Percentiles rank a stretch among this genome's conserved stretches.
Conservation (phyloP, 2,329 filamentous ascomycete genomes). For the Aspergillus floridensis region DNA sequence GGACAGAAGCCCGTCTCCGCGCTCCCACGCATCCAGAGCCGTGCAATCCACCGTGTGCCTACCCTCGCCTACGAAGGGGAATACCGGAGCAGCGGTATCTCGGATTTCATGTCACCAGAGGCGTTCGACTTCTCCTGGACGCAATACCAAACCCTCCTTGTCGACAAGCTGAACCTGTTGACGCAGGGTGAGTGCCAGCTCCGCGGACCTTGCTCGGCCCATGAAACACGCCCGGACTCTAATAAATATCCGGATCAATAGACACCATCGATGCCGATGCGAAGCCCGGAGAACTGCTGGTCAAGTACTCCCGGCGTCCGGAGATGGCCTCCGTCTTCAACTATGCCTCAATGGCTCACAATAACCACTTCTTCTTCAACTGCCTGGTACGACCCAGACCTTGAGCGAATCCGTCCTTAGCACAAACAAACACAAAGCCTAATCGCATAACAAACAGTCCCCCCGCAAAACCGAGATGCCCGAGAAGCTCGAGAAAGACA, state of each 20-base stretch:
- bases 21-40: constrained; percentile 37
- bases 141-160: constrained; percentile 72
- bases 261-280: constrained; percentile 63
- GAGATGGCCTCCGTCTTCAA: constrained; percentile 81
- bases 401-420: neutral
- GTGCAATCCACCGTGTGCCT: constrained; percentile 48
- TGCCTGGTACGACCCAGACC: constrained; percentile 37
- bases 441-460: constrained; percentile 25
- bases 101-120: constrained; percentile 66
- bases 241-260: constrained; percentile 32
- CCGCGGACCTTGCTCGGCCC: neutral
- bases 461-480: constrained; percentile 54
- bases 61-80: constrained; percentile 47
- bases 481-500: constrained; percentile 53
- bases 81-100: constrained; percentile 56
- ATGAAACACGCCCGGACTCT: neutral
- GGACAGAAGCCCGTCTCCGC: constrained; percentile 35
- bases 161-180: constrained; percentile 72
- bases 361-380: constrained; percentile 65
- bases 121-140: constrained; percentile 77
- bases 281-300: constrained; percentile 64
- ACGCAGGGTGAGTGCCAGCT: constrained; percentile 61
- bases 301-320: constrained; percentile 76
- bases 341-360: constrained; percentile 92
- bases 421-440: constrained; percentile 13